Base-by-base conservation (phyloP, 345 rosid species). In the Hibiscus tridactylites region DNA sequence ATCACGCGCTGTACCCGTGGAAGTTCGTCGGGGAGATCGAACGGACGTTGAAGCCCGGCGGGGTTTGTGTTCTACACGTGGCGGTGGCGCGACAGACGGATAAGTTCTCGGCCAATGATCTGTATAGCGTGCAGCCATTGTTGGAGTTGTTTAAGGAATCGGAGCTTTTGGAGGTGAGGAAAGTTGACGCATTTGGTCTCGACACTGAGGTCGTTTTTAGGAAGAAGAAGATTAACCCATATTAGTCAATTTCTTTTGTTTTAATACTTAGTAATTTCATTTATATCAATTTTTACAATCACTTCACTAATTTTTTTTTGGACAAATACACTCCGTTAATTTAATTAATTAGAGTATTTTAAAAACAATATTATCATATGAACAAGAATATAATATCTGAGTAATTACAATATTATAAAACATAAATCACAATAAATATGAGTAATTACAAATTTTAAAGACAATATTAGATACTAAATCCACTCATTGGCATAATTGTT, bases 171-270 rank as follows among this genome's bases (percentile, higher is more conserved):
- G 79, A 79, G 68, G 73, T 84, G 19, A 81, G 95, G 84, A 85
- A 79, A 75, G 86, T 94, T 64, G 99, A 94, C 70, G 97, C 97
- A n/a, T 91, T 95, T 73, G 98, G 98, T 15, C 84, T 94, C 78
- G 98, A 94, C 64, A 94, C 97, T 1, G 98, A 94, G 78, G 81
- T 90, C 15, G 97, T 84, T 50, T 90, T 94, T 24, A 68, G 86
- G 62, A 94, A 87, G 86, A 88, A 73, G 39, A 71, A 10, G 71
- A 66, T 56, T 19, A 21, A 24, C 9, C 28, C 49, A 21, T 39
- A 9, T 49, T 49, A 67, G 39, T 19, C 42, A 2, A 9, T 65
- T 65, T 62, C 3, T 33, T 15, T 64, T 64, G 9, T 19, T 64
- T 64, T 5, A 11, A 8, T 19, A n/a, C n/a, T n/a, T n/a, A 10